Evolutionary conservation across 2,329 filamentous ascomycete species (phyloP).

Genomic region (Fusarium sp.): DNA sequence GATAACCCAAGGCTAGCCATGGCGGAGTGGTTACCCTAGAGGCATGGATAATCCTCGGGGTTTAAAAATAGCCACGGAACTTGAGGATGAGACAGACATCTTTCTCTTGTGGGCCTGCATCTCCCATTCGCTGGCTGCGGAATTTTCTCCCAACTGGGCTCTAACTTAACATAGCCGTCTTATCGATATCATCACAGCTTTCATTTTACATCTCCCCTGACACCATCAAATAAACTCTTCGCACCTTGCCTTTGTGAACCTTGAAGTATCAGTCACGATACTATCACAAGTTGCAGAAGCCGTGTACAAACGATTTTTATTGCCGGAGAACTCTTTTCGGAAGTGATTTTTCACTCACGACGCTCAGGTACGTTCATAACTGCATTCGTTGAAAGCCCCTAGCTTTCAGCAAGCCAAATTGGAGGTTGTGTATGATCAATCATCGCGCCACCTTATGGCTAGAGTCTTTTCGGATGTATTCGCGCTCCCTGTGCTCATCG

Average conservation of each 20-base stretch:
- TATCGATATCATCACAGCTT: constrained; percentile 36
- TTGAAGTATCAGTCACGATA: not conserved
- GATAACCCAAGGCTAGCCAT: no score
- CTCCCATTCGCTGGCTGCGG: constrained; percentile 14
- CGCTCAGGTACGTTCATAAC: constrained; percentile 25
- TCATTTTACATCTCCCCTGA: constrained; percentile 25
- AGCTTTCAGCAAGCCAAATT: constrained; percentile 17
- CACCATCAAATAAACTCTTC: not conserved
- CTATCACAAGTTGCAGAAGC: not conserved
- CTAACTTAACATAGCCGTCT: not conserved
- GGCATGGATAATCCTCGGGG: constrained; percentile 34
- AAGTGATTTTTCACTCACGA: not conserved
- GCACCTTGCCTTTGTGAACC: constrained; percentile 3
- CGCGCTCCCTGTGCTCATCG: not conserved
- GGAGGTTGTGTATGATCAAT: constrained; percentile 10
- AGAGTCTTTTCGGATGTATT: constrained; percentile 18
- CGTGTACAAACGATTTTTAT: not conserved
- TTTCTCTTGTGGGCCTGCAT: not conserved
- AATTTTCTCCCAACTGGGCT: constrained; percentile 17
- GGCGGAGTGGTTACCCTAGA: not conserved
- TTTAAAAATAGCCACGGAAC: not conserved
- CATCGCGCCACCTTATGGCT: constrained; percentile 18
- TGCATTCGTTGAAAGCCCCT: constrained; percentile 6
- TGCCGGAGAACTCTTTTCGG: not conserved
- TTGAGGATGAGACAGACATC: not conserved